Evolutionary conservation across 129 eudicot genomes (phyloP), one percentile per base, ranked within the genome.

Genomic region (Scalesia atractyloides): DNA sequence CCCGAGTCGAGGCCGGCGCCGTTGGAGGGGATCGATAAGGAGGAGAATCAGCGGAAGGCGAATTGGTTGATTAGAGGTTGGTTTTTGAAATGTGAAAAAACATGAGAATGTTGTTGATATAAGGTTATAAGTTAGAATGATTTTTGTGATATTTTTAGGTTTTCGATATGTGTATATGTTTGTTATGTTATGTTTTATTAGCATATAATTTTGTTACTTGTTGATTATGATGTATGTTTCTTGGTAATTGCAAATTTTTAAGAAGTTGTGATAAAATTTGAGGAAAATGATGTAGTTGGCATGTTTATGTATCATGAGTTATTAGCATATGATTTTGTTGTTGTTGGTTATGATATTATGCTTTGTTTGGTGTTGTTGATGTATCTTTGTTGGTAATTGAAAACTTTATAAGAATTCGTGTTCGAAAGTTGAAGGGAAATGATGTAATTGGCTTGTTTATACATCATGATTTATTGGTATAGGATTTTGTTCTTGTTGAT

Each of bases 61-160:
- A 87, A 89, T 66, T 76, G 75, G 77, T 82, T 89, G 51, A 80
- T 89, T 77, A 80, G 76, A 92, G 98, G 98, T 92, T 78, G 68
- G 81, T 82, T 78, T 58, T 30, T 49, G 19, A 77, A 69, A 39
- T 64, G 50, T 63, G 60, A 78, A 70, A 70, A 70, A 63, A 8
- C 66, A 64, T 71, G 59, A 70, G 24, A 53, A 71, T 30, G 44
- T 11, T 70, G 16, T 70, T 61, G 54, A 44, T 62, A 14, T 48
- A 69, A 72, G 64, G 5, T 26, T 41, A 75, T 54, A n/a, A 75
- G 10, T 39, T 39, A n/a, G n/a, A n/a, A n/a, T n/a, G n/a, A n/a
- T n/a, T n/a, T n/a, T n/a, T n/a, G n/a, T n/a, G n/a, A n/a, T n/a
- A n/a, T n/a, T n/a, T n/a, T n/a, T n/a, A n/a, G n/a, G n/a, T n/a